Evolutionary conservation across 2,329 filamentous ascomycete species (phyloP).

Genomic region (Penicillium digitatum): DNA sequence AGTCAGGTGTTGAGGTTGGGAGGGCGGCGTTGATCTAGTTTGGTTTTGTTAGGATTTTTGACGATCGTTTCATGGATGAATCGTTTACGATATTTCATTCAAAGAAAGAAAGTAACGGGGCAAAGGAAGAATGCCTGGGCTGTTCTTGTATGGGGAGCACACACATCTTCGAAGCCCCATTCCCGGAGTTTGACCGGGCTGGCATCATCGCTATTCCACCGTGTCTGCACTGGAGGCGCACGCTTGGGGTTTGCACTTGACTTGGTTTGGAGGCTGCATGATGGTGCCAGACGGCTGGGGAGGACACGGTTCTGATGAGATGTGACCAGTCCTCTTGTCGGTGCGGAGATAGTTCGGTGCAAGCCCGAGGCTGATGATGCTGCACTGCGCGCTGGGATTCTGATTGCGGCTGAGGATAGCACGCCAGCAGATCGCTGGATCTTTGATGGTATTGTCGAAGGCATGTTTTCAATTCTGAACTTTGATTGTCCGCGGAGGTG

Average conservation of each 20-base stretch:
- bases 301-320: neutral
- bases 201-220: slow-evolving; percentile 21
- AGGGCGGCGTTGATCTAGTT: slow-evolving; percentile 36
- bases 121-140: no score
- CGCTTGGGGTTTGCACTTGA: neutral
- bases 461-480: slow-evolving; percentile 12
- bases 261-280: neutral
- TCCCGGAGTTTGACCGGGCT: slow-evolving; percentile 16
- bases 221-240: slow-evolving; percentile 10
- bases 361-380: slow-evolving; percentile 5
- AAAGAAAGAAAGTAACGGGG: neutral
- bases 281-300: neutral
- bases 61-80: neutral
- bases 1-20: slow-evolving; percentile 18
- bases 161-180: slow-evolving; percentile 39
- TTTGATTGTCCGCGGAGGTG: neutral
- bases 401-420: slow-evolving; percentile 1
- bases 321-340: slow-evolving; percentile 12
- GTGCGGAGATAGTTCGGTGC: slow-evolving; percentile 12
- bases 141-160: neutral
- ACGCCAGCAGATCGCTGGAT: slow-evolving; percentile 11
- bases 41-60: neutral
- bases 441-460: slow-evolving; percentile 8
- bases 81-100: neutral
- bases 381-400: slow-evolving; percentile 5